Conservation (phyloP, 768 basidiomycete genomes). For the Psilocybe cubensis region DNA sequence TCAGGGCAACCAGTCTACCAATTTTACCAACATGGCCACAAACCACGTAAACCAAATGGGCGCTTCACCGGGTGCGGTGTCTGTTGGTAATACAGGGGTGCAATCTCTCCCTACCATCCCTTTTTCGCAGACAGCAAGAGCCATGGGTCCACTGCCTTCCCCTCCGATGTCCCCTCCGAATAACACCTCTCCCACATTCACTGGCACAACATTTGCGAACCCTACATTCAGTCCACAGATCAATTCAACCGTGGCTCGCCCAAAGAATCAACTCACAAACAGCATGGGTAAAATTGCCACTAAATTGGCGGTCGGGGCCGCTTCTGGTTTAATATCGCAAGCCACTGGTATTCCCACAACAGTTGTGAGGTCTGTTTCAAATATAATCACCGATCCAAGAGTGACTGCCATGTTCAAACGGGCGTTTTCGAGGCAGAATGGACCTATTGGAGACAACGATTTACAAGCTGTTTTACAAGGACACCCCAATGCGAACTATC, state of each 20-base stretch:
- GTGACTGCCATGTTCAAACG: constrained; percentile 14
- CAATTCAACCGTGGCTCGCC: background rate
- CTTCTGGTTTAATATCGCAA: constrained; percentile 12
- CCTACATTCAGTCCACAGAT: background rate
- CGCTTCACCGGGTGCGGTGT: constrained; percentile 4
- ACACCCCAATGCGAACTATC: constrained; percentile 35
- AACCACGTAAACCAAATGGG: background rate
- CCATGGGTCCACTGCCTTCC: constrained; percentile 7
- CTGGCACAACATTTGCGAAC: background rate
- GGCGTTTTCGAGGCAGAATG: constrained; percentile 20
- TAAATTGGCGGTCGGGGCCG: constrained; percentile 16
- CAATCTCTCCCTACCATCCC: constrained; percentile 19
- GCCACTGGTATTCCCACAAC: constrained; percentile 8
- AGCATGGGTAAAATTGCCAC: constrained; percentile 5
- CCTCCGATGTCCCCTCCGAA: constrained; percentile 9
- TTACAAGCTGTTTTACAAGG: constrained; percentile 36
- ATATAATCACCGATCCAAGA: constrained; percentile 17
- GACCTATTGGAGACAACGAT: constrained; percentile 21
- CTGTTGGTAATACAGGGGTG: constrained; percentile 4
- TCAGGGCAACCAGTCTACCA: too few relatives aligned
- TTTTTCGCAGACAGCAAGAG: constrained; percentile 14
- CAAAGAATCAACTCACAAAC: too few relatives aligned
- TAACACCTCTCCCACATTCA: constrained; percentile 16
- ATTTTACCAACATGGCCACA: too few relatives aligned
- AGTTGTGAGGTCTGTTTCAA: constrained; percentile 9